phyloP scores from a whole-genome alignment of 352 stramenopile species.

The Peronospora belbahrii region DNA sequence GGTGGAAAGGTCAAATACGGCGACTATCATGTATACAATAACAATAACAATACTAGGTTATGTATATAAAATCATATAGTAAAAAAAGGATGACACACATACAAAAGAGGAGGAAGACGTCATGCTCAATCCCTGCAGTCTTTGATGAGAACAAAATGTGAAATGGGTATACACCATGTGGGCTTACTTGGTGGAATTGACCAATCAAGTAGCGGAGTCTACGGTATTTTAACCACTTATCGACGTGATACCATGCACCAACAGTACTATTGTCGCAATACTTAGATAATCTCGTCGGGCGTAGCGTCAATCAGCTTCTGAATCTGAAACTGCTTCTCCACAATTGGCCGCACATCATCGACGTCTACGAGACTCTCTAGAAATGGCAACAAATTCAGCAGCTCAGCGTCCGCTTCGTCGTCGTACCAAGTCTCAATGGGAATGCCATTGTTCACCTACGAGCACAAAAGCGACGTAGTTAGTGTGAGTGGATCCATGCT shows the following conservation, averaged over 20 bases:
- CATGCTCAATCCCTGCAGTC: constrained; percentile 11
- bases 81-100: constrained; percentile 6
- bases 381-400: constrained; percentile 94
- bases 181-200: too few species aligned
- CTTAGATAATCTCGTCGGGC: constrained; percentile 45
- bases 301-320: constrained; percentile 84
- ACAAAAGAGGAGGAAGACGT: constrained; percentile 13
- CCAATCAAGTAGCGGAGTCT: constrained; percentile 19
- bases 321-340: constrained; percentile 89
- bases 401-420: constrained; percentile 92
- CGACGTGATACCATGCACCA: not conserved
- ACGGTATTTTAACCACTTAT: constrained; percentile 17
- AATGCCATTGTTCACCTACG: constrained; percentile 93
- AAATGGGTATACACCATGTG: constrained; percentile 1
- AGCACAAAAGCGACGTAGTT: not conserved
- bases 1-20: constrained; percentile 19
- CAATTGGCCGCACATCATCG: constrained; percentile 85
- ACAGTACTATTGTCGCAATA: not conserved
- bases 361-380: constrained; percentile 84
- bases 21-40: constrained; percentile 4
- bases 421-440: constrained; percentile 98
- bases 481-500: too few species aligned
- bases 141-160: too few species aligned
- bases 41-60: not conserved
- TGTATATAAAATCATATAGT: not conserved